Evolutionary conservation across 768 basidiomycete genomes (phyloP).

Genomic region (Filobasidium wieringae): DNA sequence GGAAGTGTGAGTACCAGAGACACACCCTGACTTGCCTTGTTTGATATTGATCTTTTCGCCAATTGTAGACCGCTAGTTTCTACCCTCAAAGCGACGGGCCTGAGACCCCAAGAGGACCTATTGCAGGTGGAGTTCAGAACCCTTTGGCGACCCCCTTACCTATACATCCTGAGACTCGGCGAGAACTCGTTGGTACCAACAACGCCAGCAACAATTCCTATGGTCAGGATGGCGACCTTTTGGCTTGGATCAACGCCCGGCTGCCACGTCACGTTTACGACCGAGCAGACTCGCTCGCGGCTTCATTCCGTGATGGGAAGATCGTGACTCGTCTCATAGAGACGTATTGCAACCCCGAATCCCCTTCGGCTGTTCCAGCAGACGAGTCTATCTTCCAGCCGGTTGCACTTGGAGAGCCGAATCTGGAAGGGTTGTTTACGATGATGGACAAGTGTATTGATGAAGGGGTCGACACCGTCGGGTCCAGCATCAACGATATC

Average conservation of each 20-base stretch:
- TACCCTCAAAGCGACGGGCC: no score
- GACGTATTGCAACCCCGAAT: slow-evolving; percentile 25
- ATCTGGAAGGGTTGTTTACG: slow-evolving; percentile 72
- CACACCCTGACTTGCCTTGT: no score
- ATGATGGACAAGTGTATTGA: slow-evolving; percentile 87
- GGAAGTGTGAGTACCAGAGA: neutral
- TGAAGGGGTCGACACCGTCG: slow-evolving; percentile 77
- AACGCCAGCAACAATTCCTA: no score
- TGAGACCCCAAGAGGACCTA: no score
- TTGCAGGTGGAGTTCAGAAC: no score
- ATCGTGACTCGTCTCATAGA: slow-evolving; percentile 76
- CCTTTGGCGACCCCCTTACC: no score
- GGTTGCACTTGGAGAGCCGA: slow-evolving; percentile 54
- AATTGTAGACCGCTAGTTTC: no score
- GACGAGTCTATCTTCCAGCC: slow-evolving; percentile 56
- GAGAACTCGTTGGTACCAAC: no score
- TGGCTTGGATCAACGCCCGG: slow-evolving; percentile 81
- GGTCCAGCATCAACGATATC: slow-evolving; percentile 87
- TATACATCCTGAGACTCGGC: no score
- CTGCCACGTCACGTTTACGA: slow-evolving; percentile 50
- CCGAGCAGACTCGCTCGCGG: slow-evolving; percentile 42
- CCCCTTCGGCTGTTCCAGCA: slow-evolving; percentile 44
- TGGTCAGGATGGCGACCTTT: slow-evolving; percentile 39
- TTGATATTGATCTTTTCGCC: no score
- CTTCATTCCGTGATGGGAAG: slow-evolving; percentile 50